Conservation (phyloP, 2,329 filamentous ascomycete genomes). For the Ophiosphaerella herpotricha region DNA sequence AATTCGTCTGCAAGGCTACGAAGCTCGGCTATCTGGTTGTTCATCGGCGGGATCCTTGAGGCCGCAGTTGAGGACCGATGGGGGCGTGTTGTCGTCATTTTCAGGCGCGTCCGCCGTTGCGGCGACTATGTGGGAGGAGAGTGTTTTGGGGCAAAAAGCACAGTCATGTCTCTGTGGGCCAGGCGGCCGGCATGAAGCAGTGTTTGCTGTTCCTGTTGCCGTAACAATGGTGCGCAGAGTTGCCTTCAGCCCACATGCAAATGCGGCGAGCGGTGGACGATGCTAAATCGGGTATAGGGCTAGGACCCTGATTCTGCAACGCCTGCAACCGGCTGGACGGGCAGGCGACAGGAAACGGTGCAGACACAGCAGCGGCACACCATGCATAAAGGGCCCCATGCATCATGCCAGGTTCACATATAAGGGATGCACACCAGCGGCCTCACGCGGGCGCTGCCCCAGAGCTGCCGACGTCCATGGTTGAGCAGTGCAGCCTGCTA, state of each 20-base stretch:
- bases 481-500: conserved; percentile 1
- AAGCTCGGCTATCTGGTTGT: conserved; percentile 56
- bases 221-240: no score
- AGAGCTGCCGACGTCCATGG: conserved; percentile 12
- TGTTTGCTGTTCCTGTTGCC: neutral
- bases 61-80: conserved; percentile 46
- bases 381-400: neutral
- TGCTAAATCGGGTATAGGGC: conserved; percentile 21
- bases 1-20: conserved; percentile 45
- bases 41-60: conserved; percentile 54
- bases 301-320: conserved; percentile 23
- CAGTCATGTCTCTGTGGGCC: conserved; percentile 35
- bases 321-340: neutral
- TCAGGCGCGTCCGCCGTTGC: conserved; percentile 36
- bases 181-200: conserved; percentile 11
- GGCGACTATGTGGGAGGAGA: conserved; percentile 24
- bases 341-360: conserved; percentile 18
- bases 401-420: no score
- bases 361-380: neutral
- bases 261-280: conserved; percentile 1
- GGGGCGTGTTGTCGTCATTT: conserved; percentile 42
- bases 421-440: conserved; percentile 3
- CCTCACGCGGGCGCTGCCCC: conserved; percentile 24
- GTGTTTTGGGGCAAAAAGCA: conserved; percentile 21
- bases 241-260: no score